Evolutionary conservation across 176 grass and related monocot genomes (phyloP).

Genomic region (Melocanna baccifera): DNA sequence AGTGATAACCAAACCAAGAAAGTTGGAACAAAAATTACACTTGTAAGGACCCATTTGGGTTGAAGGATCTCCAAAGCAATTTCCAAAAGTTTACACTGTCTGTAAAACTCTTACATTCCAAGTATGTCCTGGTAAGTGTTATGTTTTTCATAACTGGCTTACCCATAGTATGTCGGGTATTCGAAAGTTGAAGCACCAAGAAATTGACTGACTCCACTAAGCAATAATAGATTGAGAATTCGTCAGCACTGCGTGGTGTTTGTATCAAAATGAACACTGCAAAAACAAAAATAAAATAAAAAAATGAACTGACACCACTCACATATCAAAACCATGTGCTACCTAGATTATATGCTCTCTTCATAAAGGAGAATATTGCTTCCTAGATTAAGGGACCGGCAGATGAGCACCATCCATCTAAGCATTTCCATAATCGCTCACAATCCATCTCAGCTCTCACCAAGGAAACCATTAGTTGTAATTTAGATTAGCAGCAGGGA

Average conservation of each 20-base stretch:
- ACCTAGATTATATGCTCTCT: background rate
- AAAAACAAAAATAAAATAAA: background rate
- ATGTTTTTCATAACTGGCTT: background rate
- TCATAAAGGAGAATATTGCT: background rate
- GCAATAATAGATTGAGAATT: background rate
- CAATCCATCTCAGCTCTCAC: background rate
- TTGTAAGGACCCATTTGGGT: background rate
- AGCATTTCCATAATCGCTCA: background rate
- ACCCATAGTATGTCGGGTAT: background rate
- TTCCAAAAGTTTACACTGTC: background rate
- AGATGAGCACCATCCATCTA: background rate
- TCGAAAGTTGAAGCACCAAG: background rate
- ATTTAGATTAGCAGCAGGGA: background rate
- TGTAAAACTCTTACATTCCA: background rate
- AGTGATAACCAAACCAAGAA: background rate
- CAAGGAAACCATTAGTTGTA: background rate
- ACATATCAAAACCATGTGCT: background rate
- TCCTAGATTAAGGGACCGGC: background rate
- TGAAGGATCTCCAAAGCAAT: background rate
- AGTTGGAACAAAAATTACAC: background rate
- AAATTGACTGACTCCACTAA: background rate
- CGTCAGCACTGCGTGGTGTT: background rate
- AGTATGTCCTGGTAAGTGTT: background rate
- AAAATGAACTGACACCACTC: background rate
- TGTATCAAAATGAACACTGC: background rate